Conservation (phyloP, 331 rosid genomes). For the Phaseolus coccineus region DNA sequence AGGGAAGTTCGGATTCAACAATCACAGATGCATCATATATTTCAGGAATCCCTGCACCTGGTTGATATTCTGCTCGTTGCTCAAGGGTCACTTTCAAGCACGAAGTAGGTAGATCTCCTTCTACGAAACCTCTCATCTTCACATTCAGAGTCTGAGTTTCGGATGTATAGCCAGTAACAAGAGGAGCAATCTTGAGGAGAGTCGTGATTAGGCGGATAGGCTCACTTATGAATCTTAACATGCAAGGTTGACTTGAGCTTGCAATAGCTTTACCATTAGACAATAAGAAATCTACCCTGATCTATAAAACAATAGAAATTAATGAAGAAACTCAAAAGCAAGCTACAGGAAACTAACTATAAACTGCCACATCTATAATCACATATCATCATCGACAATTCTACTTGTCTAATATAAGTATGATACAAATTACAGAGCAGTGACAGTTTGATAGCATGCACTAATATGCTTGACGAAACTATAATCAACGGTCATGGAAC, state of each 20-base stretch:
- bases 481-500: neutral
- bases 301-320: conserved; percentile 52
- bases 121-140: conserved; percentile 69
- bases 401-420: conserved; percentile 4
- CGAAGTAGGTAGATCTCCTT: conserved; percentile 68
- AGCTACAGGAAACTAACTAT: conserved; percentile 1
- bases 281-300: conserved; percentile 67
- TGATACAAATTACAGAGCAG: conserved; percentile 18
- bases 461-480: neutral
- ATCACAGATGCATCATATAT: conserved; percentile 70
- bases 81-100: conserved; percentile 78
- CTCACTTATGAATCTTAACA: conserved; percentile 78
- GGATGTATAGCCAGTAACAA: conserved; percentile 66
- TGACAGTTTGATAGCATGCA: conserved; percentile 28
- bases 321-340: conserved; percentile 24
- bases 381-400: conserved; percentile 16
- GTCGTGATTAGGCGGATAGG: conserved; percentile 73
- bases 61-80: conserved; percentile 72
- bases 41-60: conserved; percentile 92
- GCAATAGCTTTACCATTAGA: conserved; percentile 68
- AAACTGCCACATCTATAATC: conserved; percentile 5
- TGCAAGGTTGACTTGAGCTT: conserved; percentile 77
- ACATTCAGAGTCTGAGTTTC: conserved; percentile 74
- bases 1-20: conserved; percentile 70
- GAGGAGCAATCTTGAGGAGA: conserved; percentile 74